A percentile compares a stretch with the other conserved stretches of the same genome.
phyloP scores from a whole-genome alignment of 768 basidiomycete genomes.

The Amanita subjunquillea region DNA sequence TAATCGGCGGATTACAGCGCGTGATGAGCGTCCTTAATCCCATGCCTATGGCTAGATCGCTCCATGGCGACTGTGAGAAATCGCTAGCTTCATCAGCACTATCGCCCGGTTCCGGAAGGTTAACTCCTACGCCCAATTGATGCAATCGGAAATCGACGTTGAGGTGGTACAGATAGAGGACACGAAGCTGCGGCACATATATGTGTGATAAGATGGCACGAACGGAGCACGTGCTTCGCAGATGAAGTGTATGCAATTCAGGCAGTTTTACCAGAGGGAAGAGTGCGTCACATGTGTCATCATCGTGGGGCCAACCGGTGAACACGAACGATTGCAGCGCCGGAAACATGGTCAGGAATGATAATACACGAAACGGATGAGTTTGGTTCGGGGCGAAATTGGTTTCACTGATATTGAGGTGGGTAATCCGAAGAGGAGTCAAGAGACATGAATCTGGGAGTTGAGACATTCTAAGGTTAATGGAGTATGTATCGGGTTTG shows the following conservation, averaged over 20 bases:
- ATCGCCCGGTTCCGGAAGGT: conserved; percentile 49
- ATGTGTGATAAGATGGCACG: conserved; percentile 58
- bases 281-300: conserved; percentile 17
- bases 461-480: conserved; percentile 39
- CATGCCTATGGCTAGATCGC: conserved; percentile 74
- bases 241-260: conserved; percentile 42
- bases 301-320: conserved; percentile 41
- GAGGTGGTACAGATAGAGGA: conserved; percentile 54
- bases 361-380: conserved; percentile 40
- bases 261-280: conserved; percentile 44
- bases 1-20: conserved; percentile 53
- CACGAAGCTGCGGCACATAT: conserved; percentile 46
- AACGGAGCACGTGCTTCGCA: conserved; percentile 51
- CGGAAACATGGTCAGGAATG: conserved; percentile 53
- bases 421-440: conserved; percentile 42
- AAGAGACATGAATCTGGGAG: conserved; percentile 38
- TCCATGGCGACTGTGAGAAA: conserved; percentile 68
- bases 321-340: conserved; percentile 49
- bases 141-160: conserved; percentile 50
- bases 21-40: conserved; percentile 57
- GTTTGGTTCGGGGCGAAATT: conserved; percentile 24
- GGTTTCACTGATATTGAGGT: conserved; percentile 46
- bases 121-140: conserved; percentile 59
- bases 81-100: conserved; percentile 67
- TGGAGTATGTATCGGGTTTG: conserved; percentile 19